A percentile compares a stretch with the other conserved stretches of the same genome.
phyloP scores from a whole-genome alignment of 306 rosid genomes.

The Malus domestica region DNA sequence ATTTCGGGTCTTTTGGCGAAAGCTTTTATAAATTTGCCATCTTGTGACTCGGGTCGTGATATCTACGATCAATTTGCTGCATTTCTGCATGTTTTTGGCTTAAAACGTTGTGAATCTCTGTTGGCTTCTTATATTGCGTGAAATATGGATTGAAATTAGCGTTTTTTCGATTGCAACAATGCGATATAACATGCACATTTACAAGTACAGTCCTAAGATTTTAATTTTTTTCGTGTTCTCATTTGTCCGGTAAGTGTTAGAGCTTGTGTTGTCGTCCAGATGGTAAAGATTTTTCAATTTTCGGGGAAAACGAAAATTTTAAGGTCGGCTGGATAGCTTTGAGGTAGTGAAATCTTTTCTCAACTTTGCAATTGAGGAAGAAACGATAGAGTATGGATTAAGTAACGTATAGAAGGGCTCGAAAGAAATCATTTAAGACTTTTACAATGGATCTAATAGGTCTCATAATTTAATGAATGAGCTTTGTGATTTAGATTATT shows the following conservation, averaged over 20 bases:
- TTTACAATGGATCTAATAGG: background rate
- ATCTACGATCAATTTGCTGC: conserved; percentile 17
- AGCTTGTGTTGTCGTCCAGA: background rate
- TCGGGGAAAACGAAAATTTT: background rate
- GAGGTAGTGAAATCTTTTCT: background rate
- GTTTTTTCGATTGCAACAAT: background rate
- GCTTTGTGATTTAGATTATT: background rate
- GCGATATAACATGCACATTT: background rate
- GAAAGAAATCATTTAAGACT: background rate
- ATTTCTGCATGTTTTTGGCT: conserved; percentile 5
- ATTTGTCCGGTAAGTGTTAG: background rate
- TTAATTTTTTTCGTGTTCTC: background rate
- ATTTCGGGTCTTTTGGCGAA: background rate
- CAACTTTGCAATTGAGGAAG: background rate
- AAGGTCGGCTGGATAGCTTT: background rate
- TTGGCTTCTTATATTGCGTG: background rate
- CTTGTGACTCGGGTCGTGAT: conserved; percentile 9
- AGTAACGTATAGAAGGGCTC: background rate
- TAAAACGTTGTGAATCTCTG: background rate
- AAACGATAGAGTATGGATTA: background rate
- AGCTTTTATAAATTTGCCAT: background rate
- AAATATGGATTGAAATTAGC: background rate
- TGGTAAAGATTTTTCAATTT: background rate
- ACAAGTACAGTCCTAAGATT: background rate
- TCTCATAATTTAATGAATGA: background rate